A percentile compares a stretch with the other conserved stretches of the same genome.
These are phyloP conservation scores for Sequoiadendron giganteum DNA, from an alignment of 75 land plant species.

Conservation along the genomic window DNA sequence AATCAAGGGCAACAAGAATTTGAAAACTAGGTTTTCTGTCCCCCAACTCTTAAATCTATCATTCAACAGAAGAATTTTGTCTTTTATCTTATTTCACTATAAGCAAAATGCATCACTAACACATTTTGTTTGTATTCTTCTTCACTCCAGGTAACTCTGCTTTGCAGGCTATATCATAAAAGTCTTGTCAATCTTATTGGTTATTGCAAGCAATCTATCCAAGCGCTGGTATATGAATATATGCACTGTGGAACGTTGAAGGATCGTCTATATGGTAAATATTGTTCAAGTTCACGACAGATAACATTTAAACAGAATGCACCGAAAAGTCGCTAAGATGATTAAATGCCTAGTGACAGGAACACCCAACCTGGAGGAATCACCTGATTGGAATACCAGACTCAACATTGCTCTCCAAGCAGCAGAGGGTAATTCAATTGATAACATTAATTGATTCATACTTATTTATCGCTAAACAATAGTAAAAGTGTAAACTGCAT, in stretches of 20 bases:
- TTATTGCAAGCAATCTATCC: neutral
- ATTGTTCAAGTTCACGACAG: neutral
- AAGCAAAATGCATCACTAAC: too few relatives aligned
- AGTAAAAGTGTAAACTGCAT: neutral
- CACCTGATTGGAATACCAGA: constrained; percentile 23
- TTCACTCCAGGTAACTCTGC: neutral
- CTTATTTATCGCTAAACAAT: neutral
- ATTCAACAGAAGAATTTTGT: too few relatives aligned
- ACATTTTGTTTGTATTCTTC: too few relatives aligned
- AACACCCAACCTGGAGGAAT: neutral
- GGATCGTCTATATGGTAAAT: constrained; percentile 25
- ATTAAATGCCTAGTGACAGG: neutral
- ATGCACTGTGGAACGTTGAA: constrained; percentile 25
- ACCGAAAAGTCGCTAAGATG: neutral
- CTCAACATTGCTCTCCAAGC: constrained; percentile 22
- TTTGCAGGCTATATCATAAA: constrained; percentile 3
- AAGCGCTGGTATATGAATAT: constrained; percentile 23
- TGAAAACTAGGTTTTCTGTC: neutral
- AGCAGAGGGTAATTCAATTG: constrained; percentile 20
- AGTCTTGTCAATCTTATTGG: neutral
- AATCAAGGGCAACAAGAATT: constrained; percentile 9
- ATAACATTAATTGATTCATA: neutral
- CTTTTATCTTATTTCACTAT: too few relatives aligned
- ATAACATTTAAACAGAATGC: neutral
- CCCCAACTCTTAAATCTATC: too few relatives aligned